Conservation (phyloP, 2,329 filamentous ascomycete genomes). For the Ascochyta fabae region DNA sequence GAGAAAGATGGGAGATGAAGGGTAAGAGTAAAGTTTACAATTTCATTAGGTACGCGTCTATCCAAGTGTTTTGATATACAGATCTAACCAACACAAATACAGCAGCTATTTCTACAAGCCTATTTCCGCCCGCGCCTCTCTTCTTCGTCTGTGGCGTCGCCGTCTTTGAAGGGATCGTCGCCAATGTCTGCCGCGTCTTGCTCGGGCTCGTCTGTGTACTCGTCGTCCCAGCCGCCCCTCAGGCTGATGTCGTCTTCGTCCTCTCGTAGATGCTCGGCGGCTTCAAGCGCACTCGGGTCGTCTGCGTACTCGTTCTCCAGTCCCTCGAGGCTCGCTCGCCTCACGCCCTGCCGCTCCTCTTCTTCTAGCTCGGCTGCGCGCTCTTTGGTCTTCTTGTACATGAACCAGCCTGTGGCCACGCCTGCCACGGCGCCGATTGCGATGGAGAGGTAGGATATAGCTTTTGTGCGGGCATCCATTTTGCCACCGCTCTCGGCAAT, state of each 20-base stretch:
- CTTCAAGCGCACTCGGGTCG: constrained; percentile 53
- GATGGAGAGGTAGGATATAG: constrained; percentile 85
- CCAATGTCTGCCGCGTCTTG: constrained; percentile 52
- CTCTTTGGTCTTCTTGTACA: constrained; percentile 70
- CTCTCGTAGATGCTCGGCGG: constrained; percentile 51
- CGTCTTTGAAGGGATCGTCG: constrained; percentile 54
- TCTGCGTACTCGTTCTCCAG: constrained; percentile 53
- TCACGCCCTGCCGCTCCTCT: constrained; percentile 51
- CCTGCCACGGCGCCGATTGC: constrained; percentile 74
- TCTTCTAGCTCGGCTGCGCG: constrained; percentile 58
- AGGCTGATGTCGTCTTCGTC: constrained; percentile 60
- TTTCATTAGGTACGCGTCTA: no score
- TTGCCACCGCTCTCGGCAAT: constrained; percentile 83
- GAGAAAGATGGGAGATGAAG: no score
- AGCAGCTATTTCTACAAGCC: neutral
- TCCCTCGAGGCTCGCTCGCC: constrained; percentile 41
- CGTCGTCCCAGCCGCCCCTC: constrained; percentile 56
- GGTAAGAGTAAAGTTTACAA: no score
- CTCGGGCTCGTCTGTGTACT: constrained; percentile 53
- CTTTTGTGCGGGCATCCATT: constrained; percentile 80
- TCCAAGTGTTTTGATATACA: neutral
- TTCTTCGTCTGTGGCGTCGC: constrained; percentile 47
- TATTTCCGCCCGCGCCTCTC: constrained; percentile 20
- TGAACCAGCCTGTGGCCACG: constrained; percentile 77
- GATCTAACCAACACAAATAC: no score